Evolutionary conservation across 129 eudicot genomes (phyloP).

Genomic region (Lonicera japonica): DNA sequence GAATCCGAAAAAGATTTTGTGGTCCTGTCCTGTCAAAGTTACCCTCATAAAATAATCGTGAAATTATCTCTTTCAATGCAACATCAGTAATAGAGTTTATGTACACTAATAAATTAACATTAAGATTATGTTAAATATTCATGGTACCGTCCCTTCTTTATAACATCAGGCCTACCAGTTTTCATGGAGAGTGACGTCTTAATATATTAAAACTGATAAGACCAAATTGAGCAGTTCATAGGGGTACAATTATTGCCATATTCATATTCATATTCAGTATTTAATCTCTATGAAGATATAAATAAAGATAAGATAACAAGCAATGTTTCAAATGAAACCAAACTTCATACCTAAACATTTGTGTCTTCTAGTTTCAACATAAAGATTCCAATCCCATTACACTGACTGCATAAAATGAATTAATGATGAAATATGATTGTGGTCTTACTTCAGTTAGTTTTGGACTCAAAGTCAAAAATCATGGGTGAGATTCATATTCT

Average conservation of each 20-base stretch:
- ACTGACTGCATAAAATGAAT: too few relatives aligned
- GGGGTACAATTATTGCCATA: not conserved
- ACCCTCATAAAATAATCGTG: not conserved
- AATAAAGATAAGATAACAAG: too few relatives aligned
- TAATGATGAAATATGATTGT: too few relatives aligned
- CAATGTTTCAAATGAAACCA: not conserved
- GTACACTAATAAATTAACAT: not conserved
- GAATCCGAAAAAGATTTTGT: not conserved
- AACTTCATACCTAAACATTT: not conserved
- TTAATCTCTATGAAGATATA: too few relatives aligned
- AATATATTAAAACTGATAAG: not conserved
- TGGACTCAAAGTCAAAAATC: not conserved
- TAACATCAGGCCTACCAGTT: not conserved
- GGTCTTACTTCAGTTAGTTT: not conserved
- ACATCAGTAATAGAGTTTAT: not conserved
- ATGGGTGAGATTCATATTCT: slow-evolving; percentile 3
- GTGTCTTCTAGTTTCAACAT: not conserved
- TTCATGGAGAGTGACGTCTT: not conserved
- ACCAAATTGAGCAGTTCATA: not conserved
- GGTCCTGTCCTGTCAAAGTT: not conserved
- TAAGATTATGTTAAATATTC: too few relatives aligned
- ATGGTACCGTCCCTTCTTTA: not conserved
- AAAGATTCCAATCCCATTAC: not conserved
- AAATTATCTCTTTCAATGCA: not conserved
- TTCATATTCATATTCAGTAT: not conserved